These are phyloP conservation scores for Candida berthetii DNA, from an alignment of 805 yeast genomes.

Conservation along the genomic window DNA sequence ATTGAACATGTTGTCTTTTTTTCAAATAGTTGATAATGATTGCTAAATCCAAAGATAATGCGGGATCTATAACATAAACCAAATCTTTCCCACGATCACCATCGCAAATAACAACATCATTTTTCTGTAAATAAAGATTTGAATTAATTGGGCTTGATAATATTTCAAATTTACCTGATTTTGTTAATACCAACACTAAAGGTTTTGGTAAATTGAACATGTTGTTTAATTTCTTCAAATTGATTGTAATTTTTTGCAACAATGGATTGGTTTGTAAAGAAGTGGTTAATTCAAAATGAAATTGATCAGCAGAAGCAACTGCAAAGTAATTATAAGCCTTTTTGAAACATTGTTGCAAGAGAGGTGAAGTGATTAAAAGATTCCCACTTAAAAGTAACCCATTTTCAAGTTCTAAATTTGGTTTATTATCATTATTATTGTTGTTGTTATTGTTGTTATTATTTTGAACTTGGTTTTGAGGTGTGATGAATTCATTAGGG, in stretches of 20 bases:
- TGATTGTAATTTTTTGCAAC: conserved; percentile 11
- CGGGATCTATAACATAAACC: conserved; percentile 65
- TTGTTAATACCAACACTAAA: conserved; percentile 43
- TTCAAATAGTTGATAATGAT: conserved; percentile 67
- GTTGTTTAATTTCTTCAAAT: conserved; percentile 22
- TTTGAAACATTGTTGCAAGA: conserved; percentile 41
- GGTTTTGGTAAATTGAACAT: conserved; percentile 19
- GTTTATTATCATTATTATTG: conserved; percentile 8
- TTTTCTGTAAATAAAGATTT: conserved; percentile 47
- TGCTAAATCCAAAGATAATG: conserved; percentile 57
- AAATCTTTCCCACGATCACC: conserved; percentile 83
- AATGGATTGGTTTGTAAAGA: conserved; percentile 26
- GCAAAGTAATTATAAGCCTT: conserved; percentile 53
- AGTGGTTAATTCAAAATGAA: conserved; percentile 29
- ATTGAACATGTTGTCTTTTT: conserved; percentile 62
- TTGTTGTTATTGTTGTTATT: conserved; percentile 7
- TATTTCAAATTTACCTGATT: conserved; percentile 65
- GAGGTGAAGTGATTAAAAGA: conserved; percentile 53
- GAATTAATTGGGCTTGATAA: conserved; percentile 62
- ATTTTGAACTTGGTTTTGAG: conserved; percentile 1
- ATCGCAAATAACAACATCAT: conserved; percentile 71
- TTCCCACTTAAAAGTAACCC: conserved; percentile 53
- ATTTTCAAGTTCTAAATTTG: conserved; percentile 42
- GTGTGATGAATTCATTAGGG: no score
- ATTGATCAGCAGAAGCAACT: conserved; percentile 29